Base-by-base conservation (phyloP, 129 eudicot genomes). In the Sambucus nigra region DNA sequence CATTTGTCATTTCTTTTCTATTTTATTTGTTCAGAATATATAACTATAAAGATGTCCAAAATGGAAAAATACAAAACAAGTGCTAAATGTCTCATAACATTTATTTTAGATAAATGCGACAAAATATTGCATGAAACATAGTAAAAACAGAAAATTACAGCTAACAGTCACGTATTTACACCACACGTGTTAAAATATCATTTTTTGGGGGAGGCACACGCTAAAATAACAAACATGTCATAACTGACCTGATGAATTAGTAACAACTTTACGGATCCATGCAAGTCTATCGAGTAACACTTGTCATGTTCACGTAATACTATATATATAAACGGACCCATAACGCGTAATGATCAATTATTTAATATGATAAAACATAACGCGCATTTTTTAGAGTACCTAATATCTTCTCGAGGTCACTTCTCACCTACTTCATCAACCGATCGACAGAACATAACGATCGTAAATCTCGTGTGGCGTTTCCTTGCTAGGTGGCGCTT, bases 401-500 rank as follows among this genome's bases (percentile, higher is more conserved):
- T n/a, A n/a, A n/a, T n/a, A n/a, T n/a, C n/a, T n/a, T n/a, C n/a
- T n/a, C n/a, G n/a, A n/a, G 20, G 59, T 44, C 23, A 41, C 14
- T 60, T 29, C 7, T 27, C 4, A 10, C 20, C 8, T 9, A 54
- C 15, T 19, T 25, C 16, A 47, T 80, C 74, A 80, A 61, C 77
- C 88, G n/a, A 77, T 60, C 5, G 86, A 73, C 28, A 78, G 50
- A 67, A 84, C 81, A 9, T 75, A 70, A 0, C 74, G 75, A 12
- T 76, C 77, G 19, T 84, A 73, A 24, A 71, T 51, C 56, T 84
- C 5, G 16, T 42, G 19, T 4, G 82, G 12, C 63, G 77, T 27
- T 66, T 70, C 57, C 62, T 33, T 59, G 50, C 32, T 47, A 69
- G 8, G 56, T 27, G 64, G 12, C 0, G 71, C 50, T 62, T 68